A percentile compares a stretch with the other conserved stretches of the same genome.
These are phyloP conservation scores for Pinus taeda DNA, from an alignment of 75 land plant genomes.

Conservation along the genomic window DNA sequence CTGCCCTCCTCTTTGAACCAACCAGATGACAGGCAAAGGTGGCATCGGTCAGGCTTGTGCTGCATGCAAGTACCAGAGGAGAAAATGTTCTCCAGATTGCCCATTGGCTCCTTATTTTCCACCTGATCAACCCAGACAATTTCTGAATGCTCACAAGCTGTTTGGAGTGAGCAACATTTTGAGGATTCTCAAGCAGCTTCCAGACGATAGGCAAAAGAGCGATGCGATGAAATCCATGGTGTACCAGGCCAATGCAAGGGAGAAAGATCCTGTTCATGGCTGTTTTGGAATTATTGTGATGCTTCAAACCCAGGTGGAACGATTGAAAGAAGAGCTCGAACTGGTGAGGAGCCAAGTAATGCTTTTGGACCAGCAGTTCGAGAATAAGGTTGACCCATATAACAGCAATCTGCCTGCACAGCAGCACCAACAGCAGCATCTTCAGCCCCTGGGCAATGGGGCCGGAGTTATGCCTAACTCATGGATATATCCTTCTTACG, in stretches of 20 bases:
- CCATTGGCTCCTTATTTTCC: constrained; percentile 55
- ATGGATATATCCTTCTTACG: neutral
- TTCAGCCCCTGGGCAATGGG: neutral
- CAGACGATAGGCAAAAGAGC: constrained; percentile 19
- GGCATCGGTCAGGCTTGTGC: constrained; percentile 38
- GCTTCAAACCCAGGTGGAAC: constrained; percentile 27
- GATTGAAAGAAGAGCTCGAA: constrained; percentile 30
- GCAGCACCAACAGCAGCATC: constrained; percentile 9
- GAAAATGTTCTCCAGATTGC: constrained; percentile 41
- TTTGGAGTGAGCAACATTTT: constrained; percentile 66
- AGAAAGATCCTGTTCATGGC: constrained; percentile 58
- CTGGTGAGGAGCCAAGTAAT: constrained; percentile 12
- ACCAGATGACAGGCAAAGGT: constrained; percentile 1
- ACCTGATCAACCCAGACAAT: constrained; percentile 30
- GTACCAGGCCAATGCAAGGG: constrained; percentile 49
- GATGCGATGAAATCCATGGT: constrained; percentile 56
- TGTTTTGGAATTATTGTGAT: constrained; percentile 35
- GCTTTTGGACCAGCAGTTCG: neutral
- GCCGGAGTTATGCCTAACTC: neutral
- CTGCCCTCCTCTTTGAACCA: too few relatives aligned
- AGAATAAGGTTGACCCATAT: neutral
- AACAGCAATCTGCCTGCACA: neutral
- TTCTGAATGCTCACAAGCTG: constrained; percentile 55
- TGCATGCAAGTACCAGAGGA: constrained; percentile 60
- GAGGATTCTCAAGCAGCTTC: constrained; percentile 36